Base-by-base conservation (phyloP, 2,329 filamentous ascomycete genomes). In the Chalaropsis ovoidea region DNA sequence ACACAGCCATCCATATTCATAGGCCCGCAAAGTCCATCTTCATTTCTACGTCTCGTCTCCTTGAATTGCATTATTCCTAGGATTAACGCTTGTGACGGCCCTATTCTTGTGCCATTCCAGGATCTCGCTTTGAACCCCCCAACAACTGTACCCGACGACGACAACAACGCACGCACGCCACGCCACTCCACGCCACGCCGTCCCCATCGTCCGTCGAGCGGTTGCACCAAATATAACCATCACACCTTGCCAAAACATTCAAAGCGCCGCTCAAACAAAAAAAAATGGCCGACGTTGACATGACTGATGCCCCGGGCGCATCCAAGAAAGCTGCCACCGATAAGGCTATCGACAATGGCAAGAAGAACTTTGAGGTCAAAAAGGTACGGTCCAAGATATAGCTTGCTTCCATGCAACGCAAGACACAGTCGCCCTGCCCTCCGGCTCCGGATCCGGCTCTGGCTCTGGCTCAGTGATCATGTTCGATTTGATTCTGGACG, bases 331-430 rank as follows among this genome's bases (percentile, higher is more conserved):
- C 81, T 74, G 73, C 74, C 17, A 77, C 76, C 31, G 78, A 76
- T 19, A 82, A 81, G 69, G 74, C 76, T 67, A 76, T 74, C 31
- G 68, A 74, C 47, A 89, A 93, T 70, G 84, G 79, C 63, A 96
- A 95, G 84, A 95, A 96, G 81, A 88, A 90, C 70, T 99, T 99
- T 70, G 94, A 99, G 75, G 93, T 99, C 69, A 99, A 99, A 80
- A 99, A 99, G 88, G 94, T 95, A 76, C 68, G 47, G 43, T 19
- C 22, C 17, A 27, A 15, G 31, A 22, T 5, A 17, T 27, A 15
- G 42, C 15, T 35, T 6, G 35, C 35, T 39, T 39, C 35, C 35
- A n/a, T n/a, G n/a, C n/a, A n/a, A n/a, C 35, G 8, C 8, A 6
- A 39, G 1, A 10, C 35, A 39, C 8, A 7, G 35, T 10, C 8